Evolutionary conservation across 495 filamentous ascomycete species (phyloP), one percentile per base, ranked within the genome.

Genomic region (Daldinia bambusicola): DNA sequence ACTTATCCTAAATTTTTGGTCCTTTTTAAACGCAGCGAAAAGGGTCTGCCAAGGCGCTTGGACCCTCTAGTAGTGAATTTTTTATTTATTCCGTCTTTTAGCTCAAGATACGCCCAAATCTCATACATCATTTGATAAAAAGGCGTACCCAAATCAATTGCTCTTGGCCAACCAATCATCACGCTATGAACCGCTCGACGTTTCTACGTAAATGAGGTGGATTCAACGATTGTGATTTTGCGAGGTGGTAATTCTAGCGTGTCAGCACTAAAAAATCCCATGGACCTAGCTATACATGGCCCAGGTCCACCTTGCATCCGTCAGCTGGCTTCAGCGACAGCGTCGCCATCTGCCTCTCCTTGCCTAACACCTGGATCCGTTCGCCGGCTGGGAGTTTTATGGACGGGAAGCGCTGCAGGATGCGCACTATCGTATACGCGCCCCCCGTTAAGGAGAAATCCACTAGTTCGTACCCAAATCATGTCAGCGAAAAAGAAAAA

Each of bases 381-480:
- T 70, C 62, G 5, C 66, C 70, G 14, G 41, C 30, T n/a, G 66
- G 61, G 2, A 73, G 32, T 16, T 13, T 66, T 10, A 73, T 66
- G 36, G 61, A 66, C 8, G 70, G 57, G 43, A 73, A 73, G 20
- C 69, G 71, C 70, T 81, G 80, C 30, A 81, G 51, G 14, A 81
- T 78, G 26, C 79, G 62, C 13, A 80, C 76, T 5, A 79, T 76
- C 1, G 79, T 75, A 43, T 82, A 82, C 61, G 70, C 61, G 41
- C 66, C 66, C 16, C 69, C 66, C n/a, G 70, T 73, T 14, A 73
- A 40, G 2, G 70, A 69, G 37, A 73, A 73, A 38, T 73, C 70
- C 70, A 73, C 70, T 73, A 68, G 41, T 4, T 26, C 1, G 1
- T 26, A 26, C 1, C 1, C 3, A 57, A 3, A 7, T 14, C 2